A percentile compares a stretch with the other conserved stretches of the same genome.
Evolutionary conservation across 495 filamentous ascomycete species (phyloP).

Genomic region (Letharia columbiana): DNA sequence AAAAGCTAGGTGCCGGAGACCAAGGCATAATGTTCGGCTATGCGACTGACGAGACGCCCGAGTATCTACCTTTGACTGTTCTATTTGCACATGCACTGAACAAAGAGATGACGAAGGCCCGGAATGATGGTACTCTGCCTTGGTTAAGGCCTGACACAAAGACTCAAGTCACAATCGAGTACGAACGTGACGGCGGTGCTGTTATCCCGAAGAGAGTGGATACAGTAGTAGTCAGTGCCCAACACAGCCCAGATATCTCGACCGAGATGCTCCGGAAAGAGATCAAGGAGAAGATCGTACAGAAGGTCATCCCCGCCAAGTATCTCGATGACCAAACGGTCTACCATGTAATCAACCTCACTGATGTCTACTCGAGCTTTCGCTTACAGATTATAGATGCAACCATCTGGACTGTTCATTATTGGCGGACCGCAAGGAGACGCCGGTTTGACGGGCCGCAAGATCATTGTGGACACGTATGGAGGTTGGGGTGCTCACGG

Average conservation of each 20-base stretch:
- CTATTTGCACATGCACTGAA: conserved; percentile 94
- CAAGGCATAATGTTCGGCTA: conserved; percentile 99
- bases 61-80: conserved; percentile 88
- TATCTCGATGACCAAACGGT: conserved; percentile 86
- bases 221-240: conserved; percentile 92
- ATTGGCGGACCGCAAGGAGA: conserved; percentile 99
- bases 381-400: conserved; percentile 52
- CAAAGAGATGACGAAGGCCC: conserved; percentile 78
- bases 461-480: conserved; percentile 99
- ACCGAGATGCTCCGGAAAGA: conserved; percentile 90
- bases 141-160: conserved; percentile 98
- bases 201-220: conserved; percentile 88
- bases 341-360: conserved; percentile 64
- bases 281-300: conserved; percentile 96
- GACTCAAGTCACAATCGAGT: conserved; percentile 98
- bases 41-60: conserved; percentile 97
- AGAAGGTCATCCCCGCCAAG: conserved; percentile 82
- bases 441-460: conserved; percentile 95
- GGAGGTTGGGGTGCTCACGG: conserved; percentile 99
- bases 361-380: background rate
- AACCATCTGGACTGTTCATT: conserved; percentile 97
- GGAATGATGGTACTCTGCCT: conserved; percentile 75
- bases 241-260: conserved; percentile 82
- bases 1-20: conserved; percentile 97
- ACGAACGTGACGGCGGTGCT: conserved; percentile 89